Evolutionary conservation across 176 grass and related monocot genomes (phyloP).

Genomic region (Carex pumila): DNA sequence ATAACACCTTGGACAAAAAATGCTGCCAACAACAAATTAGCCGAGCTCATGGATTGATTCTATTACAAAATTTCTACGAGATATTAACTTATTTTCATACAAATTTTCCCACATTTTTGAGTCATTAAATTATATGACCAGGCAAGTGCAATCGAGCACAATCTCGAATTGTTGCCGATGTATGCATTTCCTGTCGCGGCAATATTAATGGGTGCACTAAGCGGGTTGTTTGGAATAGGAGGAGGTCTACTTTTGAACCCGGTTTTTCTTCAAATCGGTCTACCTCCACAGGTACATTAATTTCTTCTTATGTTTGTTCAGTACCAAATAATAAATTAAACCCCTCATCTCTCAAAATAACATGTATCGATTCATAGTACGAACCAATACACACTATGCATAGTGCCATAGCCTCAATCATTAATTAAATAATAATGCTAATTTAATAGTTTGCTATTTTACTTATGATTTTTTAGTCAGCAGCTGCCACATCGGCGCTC

Average conservation of each 20-base stretch:
- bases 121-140: background rate
- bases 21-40: too few species aligned
- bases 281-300: conserved; percentile 49
- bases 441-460: background rate
- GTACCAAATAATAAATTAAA: background rate
- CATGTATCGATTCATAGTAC: too few species aligned
- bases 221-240: conserved; percentile 85
- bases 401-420: too few species aligned
- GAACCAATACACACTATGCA: too few species aligned
- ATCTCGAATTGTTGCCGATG: conserved; percentile 25
- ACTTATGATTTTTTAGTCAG: conserved; percentile 24
- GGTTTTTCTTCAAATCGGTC: conserved; percentile 78
- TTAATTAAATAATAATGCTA: background rate
- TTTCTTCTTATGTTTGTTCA: background rate
- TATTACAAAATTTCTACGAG: background rate
- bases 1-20: too few species aligned
- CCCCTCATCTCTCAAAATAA: too few species aligned
- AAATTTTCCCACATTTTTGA: background rate
- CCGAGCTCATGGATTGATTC: background rate
- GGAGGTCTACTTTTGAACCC: conserved; percentile 73
- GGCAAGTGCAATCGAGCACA: conserved; percentile 6
- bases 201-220: conserved; percentile 54
- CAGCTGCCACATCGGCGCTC: conserved; percentile 52
- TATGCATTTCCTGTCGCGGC: conserved; percentile 40
- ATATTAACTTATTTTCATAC: background rate